Conservation (phyloP, 1,284 basidiomycete species). For the Heimioporus punctisporus region DNA sequence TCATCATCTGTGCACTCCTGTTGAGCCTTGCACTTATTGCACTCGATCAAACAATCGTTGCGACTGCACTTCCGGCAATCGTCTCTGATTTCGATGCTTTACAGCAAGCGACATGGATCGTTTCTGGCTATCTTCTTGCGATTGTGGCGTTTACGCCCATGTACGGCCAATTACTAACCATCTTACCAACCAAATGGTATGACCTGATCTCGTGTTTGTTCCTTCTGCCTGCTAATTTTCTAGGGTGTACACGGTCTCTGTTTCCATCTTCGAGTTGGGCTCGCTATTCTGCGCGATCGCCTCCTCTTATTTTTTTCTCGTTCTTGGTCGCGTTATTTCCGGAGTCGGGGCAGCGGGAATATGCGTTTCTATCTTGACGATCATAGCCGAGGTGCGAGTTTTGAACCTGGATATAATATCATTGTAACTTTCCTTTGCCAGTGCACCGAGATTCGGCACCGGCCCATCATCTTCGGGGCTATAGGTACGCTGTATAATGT, state of each 20-base stretch:
- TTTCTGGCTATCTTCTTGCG: conserved; percentile 15
- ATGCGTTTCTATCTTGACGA: conserved; percentile 14
- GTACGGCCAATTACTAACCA: conserved; percentile 11
- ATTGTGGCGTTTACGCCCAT: conserved; percentile 16
- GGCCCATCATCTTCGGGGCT: conserved; percentile 12
- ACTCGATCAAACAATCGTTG: conserved; percentile 40
- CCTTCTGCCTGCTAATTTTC: no score
- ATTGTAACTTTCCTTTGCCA: background rate
- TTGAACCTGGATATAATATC: no score
- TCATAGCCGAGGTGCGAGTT: conserved; percentile 9
- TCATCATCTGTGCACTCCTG: conserved; percentile 7
- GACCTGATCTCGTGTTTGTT: no score
- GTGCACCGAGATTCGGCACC: conserved; percentile 8
- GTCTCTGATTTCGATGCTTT: conserved; percentile 44
- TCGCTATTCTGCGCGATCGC: conserved; percentile 54
- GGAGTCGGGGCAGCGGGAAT: conserved; percentile 36
- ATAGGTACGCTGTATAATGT: conserved; percentile 11
- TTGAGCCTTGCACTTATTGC: conserved; percentile 29
- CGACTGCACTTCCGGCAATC: conserved; percentile 43
- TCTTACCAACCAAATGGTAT: conserved; percentile 14
- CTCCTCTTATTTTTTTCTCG: conserved; percentile 42
- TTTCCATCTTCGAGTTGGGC: conserved; percentile 44
- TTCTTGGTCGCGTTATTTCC: conserved; percentile 43
- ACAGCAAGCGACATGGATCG: conserved; percentile 15
- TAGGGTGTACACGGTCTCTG: conserved; percentile 33